Evolutionary conservation across 768 basidiomycete species (phyloP), one percentile per base, ranked within the genome.

Genomic region (Leccinum disarticulatum): DNA sequence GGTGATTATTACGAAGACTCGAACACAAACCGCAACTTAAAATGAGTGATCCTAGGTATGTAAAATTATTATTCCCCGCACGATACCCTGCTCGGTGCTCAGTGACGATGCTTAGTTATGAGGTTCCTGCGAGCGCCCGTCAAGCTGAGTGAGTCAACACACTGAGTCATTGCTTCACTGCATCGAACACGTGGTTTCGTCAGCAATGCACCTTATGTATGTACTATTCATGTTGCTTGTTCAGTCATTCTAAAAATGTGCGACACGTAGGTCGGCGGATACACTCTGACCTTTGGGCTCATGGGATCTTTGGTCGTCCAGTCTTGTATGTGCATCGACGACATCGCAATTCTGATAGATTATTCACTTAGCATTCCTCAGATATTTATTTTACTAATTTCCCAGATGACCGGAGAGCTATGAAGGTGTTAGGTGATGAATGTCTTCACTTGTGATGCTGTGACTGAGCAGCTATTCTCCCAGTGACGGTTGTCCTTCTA

Each of bases 231-330:
- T 47, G 11, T 13, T 13, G 11, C 19, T 47, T n/a, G 8, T 1
- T 41, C n/a, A 25, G 19, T 4, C 17, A 3, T 36, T n/a, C 1
- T 47, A 41, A 28, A 13, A 28, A 10, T 38, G 3, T 17, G 27
- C 27, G 14, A 7, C 19, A 6, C 19, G 2, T 15, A 70, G 66
- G 30, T 58, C 5, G 28, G 69, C 17, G 64, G 67, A 38, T 67
- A 64, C 10, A 62, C 63, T 1, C n/a, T 61, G 0, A 46, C 52
- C 51, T 70, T 64, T 5, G 41, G n/a, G 0, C 52, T 68, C 11
- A 57, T 62, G 60, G 68, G 62, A 17, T 38, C 36, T 38, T 38
- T 38, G 14, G 38, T 4, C 3, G 56, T 68, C 31, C 36, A 38
- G 36, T 15, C 36, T 38, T 38, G 36, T 38, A 17, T 38, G 36